Percentiles rank a stretch among this genome's conserved stretches.
Evolutionary conservation across 805 yeast genomes (phyloP).

Genomic region (Allodekkera sacchari): DNA sequence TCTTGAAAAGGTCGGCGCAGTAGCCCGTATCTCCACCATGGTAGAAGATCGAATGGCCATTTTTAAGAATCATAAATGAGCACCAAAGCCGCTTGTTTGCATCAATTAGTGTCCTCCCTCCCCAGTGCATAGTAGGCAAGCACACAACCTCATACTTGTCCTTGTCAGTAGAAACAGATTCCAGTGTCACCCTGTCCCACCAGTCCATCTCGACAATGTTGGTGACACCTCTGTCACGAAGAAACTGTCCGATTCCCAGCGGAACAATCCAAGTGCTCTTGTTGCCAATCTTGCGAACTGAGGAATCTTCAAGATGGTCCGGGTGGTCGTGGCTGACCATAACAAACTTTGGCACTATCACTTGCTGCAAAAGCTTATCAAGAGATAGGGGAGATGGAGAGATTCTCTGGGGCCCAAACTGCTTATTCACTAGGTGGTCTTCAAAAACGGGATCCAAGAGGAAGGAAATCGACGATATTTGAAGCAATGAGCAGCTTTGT

Average conservation of each 20-base stretch:
- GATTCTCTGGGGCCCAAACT: constrained; percentile 79
- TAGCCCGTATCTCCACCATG: constrained; percentile 97
- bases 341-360: constrained; percentile 49
- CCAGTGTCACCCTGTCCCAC: constrained; percentile 68
- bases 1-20: constrained; percentile 58
- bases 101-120: constrained; percentile 77
- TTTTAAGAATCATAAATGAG: constrained; percentile 62
- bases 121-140: constrained; percentile 96
- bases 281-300: constrained; percentile 51
- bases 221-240: constrained; percentile 50
- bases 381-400: constrained; percentile 64
- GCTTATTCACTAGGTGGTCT: constrained; percentile 51
- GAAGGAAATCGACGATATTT: constrained; percentile 49
- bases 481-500: constrained; percentile 76
- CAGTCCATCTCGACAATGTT: constrained; percentile 70
- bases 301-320: constrained; percentile 73
- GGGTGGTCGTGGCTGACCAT: constrained; percentile 93
- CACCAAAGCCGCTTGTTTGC: constrained; percentile 84
- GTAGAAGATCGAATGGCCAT: constrained; percentile 65
- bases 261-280: constrained; percentile 80
- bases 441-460: constrained; percentile 81
- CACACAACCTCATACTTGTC: constrained; percentile 68
- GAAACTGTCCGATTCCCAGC: constrained; percentile 54
- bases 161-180: constrained; percentile 14
- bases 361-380: constrained; percentile 34